Base-by-base conservation (phyloP, 257 asterid species). In the Asclepias syriaca region DNA sequence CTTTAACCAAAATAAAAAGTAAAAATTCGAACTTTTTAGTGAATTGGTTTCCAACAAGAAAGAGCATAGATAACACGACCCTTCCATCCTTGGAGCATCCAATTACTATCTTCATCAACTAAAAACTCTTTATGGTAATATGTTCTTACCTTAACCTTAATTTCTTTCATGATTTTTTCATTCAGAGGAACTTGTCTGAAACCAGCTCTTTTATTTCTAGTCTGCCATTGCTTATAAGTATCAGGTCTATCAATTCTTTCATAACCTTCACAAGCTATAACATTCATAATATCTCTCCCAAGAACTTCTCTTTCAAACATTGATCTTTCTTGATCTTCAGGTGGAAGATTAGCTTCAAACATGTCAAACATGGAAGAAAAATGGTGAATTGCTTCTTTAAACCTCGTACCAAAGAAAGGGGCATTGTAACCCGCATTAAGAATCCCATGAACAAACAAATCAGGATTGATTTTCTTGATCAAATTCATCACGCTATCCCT, bases 201-300 rank as follows among this genome's bases (percentile, higher is more conserved):
- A 9, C 89, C 91, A 3, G 80, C 82, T 79, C 91, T 73, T 51
- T 59, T 71, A 21, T 69, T 81, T 75, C 87, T 65, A 6, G 71
- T 71, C 22, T 82, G 84, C 88, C 88, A 88, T 74, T 84, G 89
- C 84, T 81, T 87, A 61, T 84, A 84, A 0, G 84, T 85, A 22
- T 85, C 90, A 12, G 89, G 87, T 64, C 89, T 71, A 74, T 85
- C 89, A 2, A 85, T 74, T 43, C 90, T 74, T 50, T 82, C 86
- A 0, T 51, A 2, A 3, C 93, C 90, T 50, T 85, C 90, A 54
- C 93, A 84, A 14, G 90, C 93, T 1, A 87, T 63, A 34, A 84
- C 81, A 18, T 87, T 87, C 89, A 85, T 80, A n/a, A 78, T 85
- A 5, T 84, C 90, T 75, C 85, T 74, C 1, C 89, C 87, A 6